Evolutionary conservation across 768 basidiomycete genomes (phyloP), one percentile per base, ranked within the genome.

Genomic region (Leccinum broughii): DNA sequence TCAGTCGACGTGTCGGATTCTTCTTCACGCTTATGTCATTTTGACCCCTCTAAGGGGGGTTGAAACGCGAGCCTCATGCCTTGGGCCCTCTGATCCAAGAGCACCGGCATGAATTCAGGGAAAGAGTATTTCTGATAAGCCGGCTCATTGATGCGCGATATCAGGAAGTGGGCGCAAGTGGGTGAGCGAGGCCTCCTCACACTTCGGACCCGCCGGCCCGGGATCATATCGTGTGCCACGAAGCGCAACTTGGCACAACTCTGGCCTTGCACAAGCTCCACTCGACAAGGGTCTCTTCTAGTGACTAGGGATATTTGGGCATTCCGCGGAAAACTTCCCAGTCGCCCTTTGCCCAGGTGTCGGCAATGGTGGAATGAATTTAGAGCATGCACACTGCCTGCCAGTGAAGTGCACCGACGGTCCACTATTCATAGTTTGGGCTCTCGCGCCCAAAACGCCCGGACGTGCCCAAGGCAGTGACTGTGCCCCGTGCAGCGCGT

Each of bases 1-100:
- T n/a, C 4, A 44, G 14, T 60, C 20, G 63, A 72, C 72, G 72
- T 73, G 70, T 66, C 37, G 14, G 6, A 37, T 37, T 37, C 39
- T 15, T n/a, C 17, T 13, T 37, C 17, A 46, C 34, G 57, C 49
- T 67, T 62, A 66, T 50, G 60, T 62, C 28, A 64, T 22, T 8
- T n/a, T 3, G 32, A 62, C 67, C 65, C 66, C 61, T 55, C 10
- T 46, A 3, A 1, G 51, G 46, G 66, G 63, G 66, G 66, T 62
- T 51, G 11, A 26, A 46, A 54, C 10, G 20, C 3, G 13, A 20
- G n/a, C n/a, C 41, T 9, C 11, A 13, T 48, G 32, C 30, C 3
- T 10, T 32, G 30, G 9, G 30, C 30, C 10, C 30, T 32, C 37
- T 37, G 37, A 30, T 30, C 9, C 30, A 30, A 20, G 20, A 55